A percentile compares a stretch with the other conserved stretches of the same genome.
These are phyloP conservation scores for Hypoxylon rickii DNA, from an alignment of 495 filamentous ascomycete species.

Conservation along the genomic window DNA sequence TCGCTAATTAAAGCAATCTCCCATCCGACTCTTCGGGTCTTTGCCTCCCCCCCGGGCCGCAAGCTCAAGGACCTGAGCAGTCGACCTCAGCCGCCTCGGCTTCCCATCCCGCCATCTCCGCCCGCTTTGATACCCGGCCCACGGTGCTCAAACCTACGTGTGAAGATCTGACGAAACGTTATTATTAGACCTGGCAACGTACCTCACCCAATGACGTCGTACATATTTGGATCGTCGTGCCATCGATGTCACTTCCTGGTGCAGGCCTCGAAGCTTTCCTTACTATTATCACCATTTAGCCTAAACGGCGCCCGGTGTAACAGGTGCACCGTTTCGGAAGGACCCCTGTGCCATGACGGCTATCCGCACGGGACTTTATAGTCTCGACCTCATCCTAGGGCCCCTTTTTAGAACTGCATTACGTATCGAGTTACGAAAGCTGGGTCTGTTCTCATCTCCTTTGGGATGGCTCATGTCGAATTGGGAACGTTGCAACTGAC, in stretches of 20 bases:
- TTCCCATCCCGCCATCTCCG: slow-evolving; percentile 32
- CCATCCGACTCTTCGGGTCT: slow-evolving; percentile 15
- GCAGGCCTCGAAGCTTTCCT: slow-evolving; percentile 19
- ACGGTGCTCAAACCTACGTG: slow-evolving; percentile 18
- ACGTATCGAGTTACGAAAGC: slow-evolving; percentile 16
- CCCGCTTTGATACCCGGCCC: slow-evolving; percentile 24
- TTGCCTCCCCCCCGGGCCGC: slow-evolving; percentile 15
- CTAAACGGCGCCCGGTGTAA: slow-evolving; percentile 15
- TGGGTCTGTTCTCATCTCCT: slow-evolving; percentile 8
- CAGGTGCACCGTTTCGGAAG: slow-evolving; percentile 11
- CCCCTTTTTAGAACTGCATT: slow-evolving; percentile 5
- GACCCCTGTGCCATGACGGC: slow-evolving; percentile 10
- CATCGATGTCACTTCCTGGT: slow-evolving; percentile 13
- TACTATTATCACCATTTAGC: slow-evolving; percentile 22
- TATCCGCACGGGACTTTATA: neutral
- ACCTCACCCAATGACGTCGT: slow-evolving; percentile 26
- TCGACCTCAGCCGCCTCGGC: slow-evolving; percentile 33
- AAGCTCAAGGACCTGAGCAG: slow-evolving; percentile 15
- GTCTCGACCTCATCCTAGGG: slow-evolving; percentile 11
- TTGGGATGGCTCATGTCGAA: slow-evolving; percentile 13
- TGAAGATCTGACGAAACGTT: slow-evolving; percentile 21
- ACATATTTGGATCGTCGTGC: slow-evolving; percentile 16
- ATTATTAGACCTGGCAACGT: slow-evolving; percentile 1
- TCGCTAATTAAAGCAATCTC: slow-evolving; percentile 5
- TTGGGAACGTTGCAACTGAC: slow-evolving; percentile 11